Base-by-base conservation (phyloP, 495 filamentous ascomycete species). In the Jackrogersella minutella region DNA sequence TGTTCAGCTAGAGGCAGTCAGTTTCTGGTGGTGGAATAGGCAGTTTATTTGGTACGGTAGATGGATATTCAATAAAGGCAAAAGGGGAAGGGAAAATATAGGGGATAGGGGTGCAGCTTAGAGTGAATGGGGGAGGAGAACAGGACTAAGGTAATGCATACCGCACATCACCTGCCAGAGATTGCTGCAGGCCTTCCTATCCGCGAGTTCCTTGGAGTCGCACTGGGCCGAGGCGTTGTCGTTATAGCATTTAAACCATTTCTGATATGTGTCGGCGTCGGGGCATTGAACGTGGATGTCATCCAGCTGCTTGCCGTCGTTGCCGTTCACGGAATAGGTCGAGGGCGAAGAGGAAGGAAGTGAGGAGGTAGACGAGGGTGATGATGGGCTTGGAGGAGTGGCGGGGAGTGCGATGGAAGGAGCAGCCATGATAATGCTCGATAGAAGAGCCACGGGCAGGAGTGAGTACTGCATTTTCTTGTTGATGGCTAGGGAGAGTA, bases 141-240 rank as follows among this genome's bases (percentile, higher is more conserved):
- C 26, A 30, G 26, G 26, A 30, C 26, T 3, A 3, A 30, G 7
- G 0, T 2, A 17, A 36, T 0, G 3, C 61, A 51, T 43, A 64
- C 61, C 61, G n/a, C 61, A 64, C 24, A 8, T 31, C 13, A 52
- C 50, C 61, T 58, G 11, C 44, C 53, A 64, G n/a, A 57, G 17
- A 8, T 58, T 41, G 0, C 10, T 5, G 26, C 53, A 64, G 22
- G 40, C 40, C 13, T 37, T 49, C 26, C 14, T 41, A 16, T 21
- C 41, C 5, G 52, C 41, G 0, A 14, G 33, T 13, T 10, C 2
- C 43, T 21, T 28, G 6, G 17, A 2, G 11, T 19, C 22, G 34
- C 61, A 58, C 28, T 58, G n/a, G 24, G 2, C 0, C 1, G 1
- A 4, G 3, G 52, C 26, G 60, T 17, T 57, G 16, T 16, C 36